Conservation (phyloP, 164 flowering plant genomes). For the Hamamelis virginiana region DNA sequence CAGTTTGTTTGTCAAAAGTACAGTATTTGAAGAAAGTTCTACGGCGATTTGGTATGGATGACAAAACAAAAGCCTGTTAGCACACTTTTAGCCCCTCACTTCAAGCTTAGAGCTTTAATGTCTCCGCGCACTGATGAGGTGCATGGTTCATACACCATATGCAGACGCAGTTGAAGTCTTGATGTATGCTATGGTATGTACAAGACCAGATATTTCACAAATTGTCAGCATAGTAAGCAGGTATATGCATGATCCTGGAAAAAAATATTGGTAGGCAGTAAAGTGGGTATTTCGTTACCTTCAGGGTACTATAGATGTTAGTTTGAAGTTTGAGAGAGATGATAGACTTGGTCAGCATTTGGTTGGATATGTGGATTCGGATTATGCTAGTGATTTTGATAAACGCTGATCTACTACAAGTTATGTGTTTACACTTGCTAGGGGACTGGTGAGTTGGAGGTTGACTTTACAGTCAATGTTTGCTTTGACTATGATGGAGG, state of each 20-base stretch:
- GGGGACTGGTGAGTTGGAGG: background rate
- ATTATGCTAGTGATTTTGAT: slow-evolving; percentile 1
- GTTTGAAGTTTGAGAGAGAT: too few relatives aligned
- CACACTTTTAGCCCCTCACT: background rate
- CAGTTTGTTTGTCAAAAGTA: background rate
- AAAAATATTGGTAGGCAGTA: background rate
- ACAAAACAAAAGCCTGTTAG: background rate
- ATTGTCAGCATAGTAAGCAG: background rate
- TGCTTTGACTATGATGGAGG: background rate
- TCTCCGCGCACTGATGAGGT: background rate
- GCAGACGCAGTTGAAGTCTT: background rate
- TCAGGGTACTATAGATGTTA: background rate
- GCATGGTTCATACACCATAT: background rate
- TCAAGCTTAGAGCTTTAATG: background rate
- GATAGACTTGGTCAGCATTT: background rate
- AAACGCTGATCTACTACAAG: background rate
- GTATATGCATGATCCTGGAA: background rate
- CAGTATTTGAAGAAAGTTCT: background rate
- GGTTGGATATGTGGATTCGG: background rate
- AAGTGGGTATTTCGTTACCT: slow-evolving; percentile 3
- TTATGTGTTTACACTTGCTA: too few relatives aligned
- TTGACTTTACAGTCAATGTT: background rate
- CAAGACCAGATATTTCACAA: background rate
- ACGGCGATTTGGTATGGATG: background rate
- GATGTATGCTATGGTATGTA: slow-evolving; percentile 1